phyloP scores from a whole-genome alignment of 2,329 filamentous ascomycete genomes.

The Colletotrichum neosansevieriae region DNA sequence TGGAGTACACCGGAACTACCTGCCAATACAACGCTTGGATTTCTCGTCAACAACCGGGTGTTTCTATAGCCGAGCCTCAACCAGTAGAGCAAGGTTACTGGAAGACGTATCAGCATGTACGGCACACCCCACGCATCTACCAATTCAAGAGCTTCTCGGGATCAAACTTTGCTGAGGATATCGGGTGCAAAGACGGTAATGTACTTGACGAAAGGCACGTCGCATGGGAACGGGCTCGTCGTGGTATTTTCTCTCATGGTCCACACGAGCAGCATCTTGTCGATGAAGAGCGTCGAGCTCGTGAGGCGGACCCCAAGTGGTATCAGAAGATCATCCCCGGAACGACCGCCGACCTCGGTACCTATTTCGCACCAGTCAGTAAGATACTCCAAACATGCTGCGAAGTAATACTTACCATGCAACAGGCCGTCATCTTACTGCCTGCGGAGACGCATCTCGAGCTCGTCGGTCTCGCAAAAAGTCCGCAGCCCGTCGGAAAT shows the following conservation, averaged over 20 bases:
- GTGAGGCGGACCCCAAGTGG: constrained; percentile 29
- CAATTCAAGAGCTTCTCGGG: constrained; percentile 16
- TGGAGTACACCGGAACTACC: constrained; percentile 27
- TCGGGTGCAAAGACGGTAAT: constrained; percentile 16
- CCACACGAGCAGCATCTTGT: constrained; percentile 7
- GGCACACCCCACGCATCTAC: constrained; percentile 16
- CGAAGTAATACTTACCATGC: neutral
- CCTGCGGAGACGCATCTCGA: constrained; percentile 28
- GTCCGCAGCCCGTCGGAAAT: neutral
- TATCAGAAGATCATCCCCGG: constrained; percentile 30
- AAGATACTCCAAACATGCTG: neutral
- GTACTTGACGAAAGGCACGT: constrained; percentile 26
- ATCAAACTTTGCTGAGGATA: constrained; percentile 8
- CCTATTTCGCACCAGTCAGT: constrained; percentile 31
- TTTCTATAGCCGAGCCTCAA: neutral
- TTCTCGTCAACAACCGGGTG: neutral
- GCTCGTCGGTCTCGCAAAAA: neutral
- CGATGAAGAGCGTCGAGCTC: constrained; percentile 26
- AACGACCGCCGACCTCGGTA: constrained; percentile 15
- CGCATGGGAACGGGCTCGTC: constrained; percentile 33
- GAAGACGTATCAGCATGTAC: constrained; percentile 33
- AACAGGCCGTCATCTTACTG: constrained; percentile 27
- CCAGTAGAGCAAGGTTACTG: constrained; percentile 8
- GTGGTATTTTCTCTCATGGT: constrained; percentile 17
- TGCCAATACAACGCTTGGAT: constrained; percentile 24